phyloP scores from a whole-genome alignment of 2,329 filamentous ascomycete species.

The Madurella fahalii region DNA sequence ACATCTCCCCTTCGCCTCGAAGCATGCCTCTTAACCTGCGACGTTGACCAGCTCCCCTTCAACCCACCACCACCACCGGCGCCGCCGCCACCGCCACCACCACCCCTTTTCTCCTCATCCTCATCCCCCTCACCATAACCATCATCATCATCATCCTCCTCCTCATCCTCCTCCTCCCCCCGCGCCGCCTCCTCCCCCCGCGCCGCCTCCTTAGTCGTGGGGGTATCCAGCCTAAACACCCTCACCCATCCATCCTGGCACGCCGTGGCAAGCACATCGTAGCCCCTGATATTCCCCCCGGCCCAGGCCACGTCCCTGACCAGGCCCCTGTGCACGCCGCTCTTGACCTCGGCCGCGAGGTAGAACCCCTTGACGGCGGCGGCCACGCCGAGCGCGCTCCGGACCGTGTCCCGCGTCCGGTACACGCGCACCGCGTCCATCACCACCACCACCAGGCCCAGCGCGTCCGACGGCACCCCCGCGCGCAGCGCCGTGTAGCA shows the following conservation, averaged over 20 bases:
- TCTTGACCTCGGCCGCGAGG: slow-evolving; percentile 69
- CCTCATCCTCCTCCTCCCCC: not conserved
- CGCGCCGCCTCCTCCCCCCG: not conserved
- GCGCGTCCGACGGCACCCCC: slow-evolving; percentile 72
- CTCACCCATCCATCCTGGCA: slow-evolving; percentile 88
- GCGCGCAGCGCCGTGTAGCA: slow-evolving; percentile 73
- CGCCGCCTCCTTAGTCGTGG: slow-evolving; percentile 33
- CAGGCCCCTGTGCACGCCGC: slow-evolving; percentile 60
- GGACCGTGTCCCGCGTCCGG: slow-evolving; percentile 61
- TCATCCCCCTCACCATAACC: not conserved
- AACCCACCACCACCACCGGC: not conserved
- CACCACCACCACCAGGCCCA: slow-evolving; percentile 79
- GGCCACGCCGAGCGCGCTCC: slow-evolving; percentile 47
- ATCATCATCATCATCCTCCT: not conserved
- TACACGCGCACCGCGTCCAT: slow-evolving; percentile 83
- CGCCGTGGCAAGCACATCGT: slow-evolving; percentile 85
- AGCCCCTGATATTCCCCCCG: slow-evolving; percentile 82
- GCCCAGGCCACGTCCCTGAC: slow-evolving; percentile 91
- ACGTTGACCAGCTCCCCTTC: slow-evolving; percentile 41
- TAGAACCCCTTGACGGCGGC: slow-evolving; percentile 75
- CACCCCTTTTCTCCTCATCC: not conserved
- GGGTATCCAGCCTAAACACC: slow-evolving; percentile 75
- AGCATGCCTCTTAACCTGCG: slow-evolving; percentile 41
- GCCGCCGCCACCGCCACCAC: not conserved
- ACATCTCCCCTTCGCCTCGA: slow-evolving; percentile 13